Percentiles rank a stretch among this genome's conserved stretches.
These are phyloP conservation scores for Colletotrichum sp. DNA, from an alignment of 2,329 filamentous ascomycete species.

Conservation along the genomic window DNA sequence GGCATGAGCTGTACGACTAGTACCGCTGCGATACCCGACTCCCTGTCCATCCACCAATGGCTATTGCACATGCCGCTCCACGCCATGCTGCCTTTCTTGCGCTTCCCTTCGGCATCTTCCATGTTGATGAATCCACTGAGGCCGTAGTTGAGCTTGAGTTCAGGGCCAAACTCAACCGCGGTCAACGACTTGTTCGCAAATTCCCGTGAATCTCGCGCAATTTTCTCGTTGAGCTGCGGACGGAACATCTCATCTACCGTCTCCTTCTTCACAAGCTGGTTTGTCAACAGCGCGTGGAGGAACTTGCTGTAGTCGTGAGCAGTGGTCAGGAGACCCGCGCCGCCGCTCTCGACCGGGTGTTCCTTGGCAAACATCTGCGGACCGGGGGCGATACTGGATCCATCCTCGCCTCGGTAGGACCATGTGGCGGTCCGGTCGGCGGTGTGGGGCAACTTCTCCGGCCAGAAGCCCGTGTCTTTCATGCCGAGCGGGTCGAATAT, in stretches of 20 bases:
- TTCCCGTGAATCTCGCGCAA: slow-evolving; percentile 26
- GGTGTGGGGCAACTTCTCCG: slow-evolving; percentile 29
- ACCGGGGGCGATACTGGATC: slow-evolving; percentile 24
- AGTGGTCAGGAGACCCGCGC: slow-evolving; percentile 47
- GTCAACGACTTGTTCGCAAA: slow-evolving; percentile 26
- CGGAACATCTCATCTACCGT: slow-evolving; percentile 40
- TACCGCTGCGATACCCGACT: slow-evolving; percentile 43
- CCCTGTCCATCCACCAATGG: slow-evolving; percentile 46
- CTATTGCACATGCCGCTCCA: slow-evolving; percentile 49
- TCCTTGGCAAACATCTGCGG: slow-evolving; percentile 27
- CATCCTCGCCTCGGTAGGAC: slow-evolving; percentile 24
- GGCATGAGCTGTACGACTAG: slow-evolving; percentile 44
- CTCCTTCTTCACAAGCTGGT: slow-evolving; percentile 32
- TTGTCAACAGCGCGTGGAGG: slow-evolving; percentile 36
- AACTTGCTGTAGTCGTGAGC: slow-evolving; percentile 44
- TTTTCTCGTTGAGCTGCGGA: slow-evolving; percentile 42
- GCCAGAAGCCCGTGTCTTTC: slow-evolving; percentile 41
- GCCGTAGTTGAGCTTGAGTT: slow-evolving; percentile 39
- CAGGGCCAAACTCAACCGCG: slow-evolving; percentile 40
- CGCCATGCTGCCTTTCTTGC: slow-evolving; percentile 45
- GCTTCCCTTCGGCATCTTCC: slow-evolving; percentile 42
- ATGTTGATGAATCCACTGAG: slow-evolving; percentile 44
- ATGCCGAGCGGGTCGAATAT: slow-evolving; percentile 42
- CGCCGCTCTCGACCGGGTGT: slow-evolving; percentile 45
- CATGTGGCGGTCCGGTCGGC: slow-evolving; percentile 25